Conservation (phyloP, 805 yeast genomes). For the Saccharomyces eubayanus region DNA sequence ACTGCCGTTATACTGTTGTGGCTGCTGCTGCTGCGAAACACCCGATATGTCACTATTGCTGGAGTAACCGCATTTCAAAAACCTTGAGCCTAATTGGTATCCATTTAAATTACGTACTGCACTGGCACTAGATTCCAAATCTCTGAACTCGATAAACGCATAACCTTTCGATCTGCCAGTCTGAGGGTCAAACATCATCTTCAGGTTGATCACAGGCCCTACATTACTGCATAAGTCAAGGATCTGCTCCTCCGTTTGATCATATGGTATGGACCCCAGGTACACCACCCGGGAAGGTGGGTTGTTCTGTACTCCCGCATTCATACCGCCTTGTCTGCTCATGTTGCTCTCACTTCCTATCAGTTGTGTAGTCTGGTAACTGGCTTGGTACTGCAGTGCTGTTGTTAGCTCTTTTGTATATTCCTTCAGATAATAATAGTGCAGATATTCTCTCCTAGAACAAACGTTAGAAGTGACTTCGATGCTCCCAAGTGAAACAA, state of each 20-base stretch:
- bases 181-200: conserved; percentile 74
- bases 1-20: conserved; percentile 1
- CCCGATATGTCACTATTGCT: conserved; percentile 37
- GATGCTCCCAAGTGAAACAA: not conserved
- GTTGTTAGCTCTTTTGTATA: not conserved
- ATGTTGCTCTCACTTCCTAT: conserved; percentile 1
- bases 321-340: conserved; percentile 10
- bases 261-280: conserved; percentile 85
- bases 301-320: conserved; percentile 15
- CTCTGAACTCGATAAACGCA: conserved; percentile 78
- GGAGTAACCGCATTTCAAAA: conserved; percentile 66
- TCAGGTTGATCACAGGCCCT: conserved; percentile 74
- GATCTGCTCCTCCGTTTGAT: conserved; percentile 91
- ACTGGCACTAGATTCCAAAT: conserved; percentile 77
- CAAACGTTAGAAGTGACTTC: not conserved
- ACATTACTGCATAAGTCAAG: conserved; percentile 74
- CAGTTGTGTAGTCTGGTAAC: not conserved
- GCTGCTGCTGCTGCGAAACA: conserved; percentile 6
- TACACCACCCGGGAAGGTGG: conserved; percentile 45
- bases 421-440: not conserved
- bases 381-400: not conserved
- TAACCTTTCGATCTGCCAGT: conserved; percentile 89
- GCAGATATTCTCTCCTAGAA: not conserved
- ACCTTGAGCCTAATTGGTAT: conserved; percentile 63
- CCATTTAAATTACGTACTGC: conserved; percentile 86